Conservation (phyloP, 2,329 filamentous ascomycete species). For the Pseudocercospora pini-densiflorae region DNA sequence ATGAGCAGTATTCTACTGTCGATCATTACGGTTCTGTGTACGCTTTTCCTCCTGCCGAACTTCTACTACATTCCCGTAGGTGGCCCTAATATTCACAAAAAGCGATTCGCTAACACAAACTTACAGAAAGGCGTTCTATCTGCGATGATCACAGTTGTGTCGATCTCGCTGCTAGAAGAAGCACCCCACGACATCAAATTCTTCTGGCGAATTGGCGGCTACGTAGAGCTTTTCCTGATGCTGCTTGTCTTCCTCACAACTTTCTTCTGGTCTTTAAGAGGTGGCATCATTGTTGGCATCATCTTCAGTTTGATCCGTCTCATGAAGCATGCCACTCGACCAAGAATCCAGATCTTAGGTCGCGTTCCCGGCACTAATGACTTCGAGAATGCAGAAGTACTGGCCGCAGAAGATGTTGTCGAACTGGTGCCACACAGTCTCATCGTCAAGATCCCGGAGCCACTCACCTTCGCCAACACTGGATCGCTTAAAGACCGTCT, state of each 20-base stretch:
- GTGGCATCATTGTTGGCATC: slow-evolving; percentile 93
- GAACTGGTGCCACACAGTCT: slow-evolving; percentile 92
- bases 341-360: slow-evolving; percentile 94
- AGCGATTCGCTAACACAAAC: slow-evolving; percentile 2
- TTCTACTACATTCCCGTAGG: slow-evolving; percentile 95
- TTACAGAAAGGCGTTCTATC: slow-evolving; percentile 86
- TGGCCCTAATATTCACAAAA: slow-evolving; percentile 27
- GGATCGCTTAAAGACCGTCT: slow-evolving; percentile 83
- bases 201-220: slow-evolving; percentile 84
- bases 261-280: slow-evolving; percentile 90
- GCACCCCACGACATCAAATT: slow-evolving; percentile 90
- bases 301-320: slow-evolving; percentile 88
- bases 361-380: slow-evolving; percentile 77
- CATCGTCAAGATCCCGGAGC: slow-evolving; percentile 97
- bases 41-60: slow-evolving; percentile 82
- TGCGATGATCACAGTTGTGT: slow-evolving; percentile 93
- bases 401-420: slow-evolving; percentile 48
- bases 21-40: slow-evolving; percentile 78
- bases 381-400: slow-evolving; percentile 81
- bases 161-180: slow-evolving; percentile 93
- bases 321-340: slow-evolving; percentile 86
- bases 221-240: slow-evolving; percentile 87
- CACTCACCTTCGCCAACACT: slow-evolving; percentile 95
- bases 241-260: slow-evolving; percentile 86
- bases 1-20: slow-evolving; percentile 92